Conservation (phyloP, 2,329 filamentous ascomycete species). For the Trichoderma brevicompactum region DNA sequence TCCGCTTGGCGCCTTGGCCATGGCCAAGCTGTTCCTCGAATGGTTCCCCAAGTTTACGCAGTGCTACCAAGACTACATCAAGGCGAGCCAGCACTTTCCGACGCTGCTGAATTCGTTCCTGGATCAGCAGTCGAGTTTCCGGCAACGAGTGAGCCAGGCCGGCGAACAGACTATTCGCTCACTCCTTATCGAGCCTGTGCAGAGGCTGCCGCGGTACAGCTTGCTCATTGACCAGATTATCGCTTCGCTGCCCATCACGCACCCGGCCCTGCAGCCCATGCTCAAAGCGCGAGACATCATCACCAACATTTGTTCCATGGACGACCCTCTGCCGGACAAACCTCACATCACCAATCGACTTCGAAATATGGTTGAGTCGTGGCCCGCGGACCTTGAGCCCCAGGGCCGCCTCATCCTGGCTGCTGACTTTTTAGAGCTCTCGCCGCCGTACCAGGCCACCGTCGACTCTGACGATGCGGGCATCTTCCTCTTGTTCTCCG, state of each 20-base stretch:
- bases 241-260: slow-evolving; percentile 79
- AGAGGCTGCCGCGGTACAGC: slow-evolving; percentile 91
- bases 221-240: slow-evolving; percentile 96
- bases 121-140: slow-evolving; percentile 81
- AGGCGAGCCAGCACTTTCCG: slow-evolving; percentile 84
- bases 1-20: slow-evolving; percentile 74
- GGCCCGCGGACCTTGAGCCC: slow-evolving; percentile 73
- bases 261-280: slow-evolving; percentile 81
- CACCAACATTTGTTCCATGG: slow-evolving; percentile 94
- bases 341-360: slow-evolving; percentile 75
- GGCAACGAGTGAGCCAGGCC: slow-evolving; percentile 75
- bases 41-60: slow-evolving; percentile 94
- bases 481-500: slow-evolving; percentile 82
- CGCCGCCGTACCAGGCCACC: slow-evolving; percentile 66
- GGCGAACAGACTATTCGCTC: slow-evolving; percentile 92
- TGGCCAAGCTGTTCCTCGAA: slow-evolving; percentile 81
- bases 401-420: slow-evolving; percentile 80
- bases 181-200: slow-evolving; percentile 92
- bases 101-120: slow-evolving; percentile 79
- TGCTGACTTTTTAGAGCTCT: slow-evolving; percentile 77
- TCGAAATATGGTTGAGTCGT: slow-evolving; percentile 75
- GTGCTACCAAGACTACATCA: slow-evolving; percentile 92
- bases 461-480: slow-evolving; percentile 59
- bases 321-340: slow-evolving; percentile 70
- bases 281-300: slow-evolving; percentile 91